phyloP scores from a whole-genome alignment of 768 basidiomycete species.

The Termitomyces sp. region DNA sequence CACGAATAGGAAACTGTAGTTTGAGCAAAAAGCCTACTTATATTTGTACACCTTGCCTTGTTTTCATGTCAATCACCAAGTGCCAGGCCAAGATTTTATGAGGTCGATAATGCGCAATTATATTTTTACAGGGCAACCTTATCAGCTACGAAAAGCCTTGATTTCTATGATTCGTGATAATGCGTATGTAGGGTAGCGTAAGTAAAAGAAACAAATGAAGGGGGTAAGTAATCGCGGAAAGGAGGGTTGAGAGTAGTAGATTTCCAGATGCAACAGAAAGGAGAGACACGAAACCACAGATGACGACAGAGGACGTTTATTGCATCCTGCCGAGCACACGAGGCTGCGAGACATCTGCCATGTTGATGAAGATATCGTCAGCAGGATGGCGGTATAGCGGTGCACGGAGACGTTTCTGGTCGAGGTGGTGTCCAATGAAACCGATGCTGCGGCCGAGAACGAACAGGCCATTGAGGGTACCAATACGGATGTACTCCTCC shows the following conservation, averaged over 20 bases:
- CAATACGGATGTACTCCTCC: constrained; percentile 96
- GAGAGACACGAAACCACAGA: not conserved
- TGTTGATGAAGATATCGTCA: constrained; percentile 94
- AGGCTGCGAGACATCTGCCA: constrained; percentile 80
- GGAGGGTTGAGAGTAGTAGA: not conserved
- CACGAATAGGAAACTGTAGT: not conserved
- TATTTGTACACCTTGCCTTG: not conserved
- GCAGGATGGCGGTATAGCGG: constrained; percentile 94
- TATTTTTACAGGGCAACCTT: not conserved
- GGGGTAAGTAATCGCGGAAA: not conserved
- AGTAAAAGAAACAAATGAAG: not conserved
- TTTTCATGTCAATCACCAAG: not conserved
- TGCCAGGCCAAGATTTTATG: not conserved
- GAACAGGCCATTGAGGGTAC: constrained; percentile 93
- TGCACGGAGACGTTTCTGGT: constrained; percentile 93
- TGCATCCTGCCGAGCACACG: constrained; percentile 46
- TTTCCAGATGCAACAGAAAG: not conserved
- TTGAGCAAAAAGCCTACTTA: not conserved
- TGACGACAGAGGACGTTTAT: not conserved
- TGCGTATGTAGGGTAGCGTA: not conserved
- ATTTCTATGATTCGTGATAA: constrained; percentile 9
- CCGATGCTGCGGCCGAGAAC: constrained; percentile 97
- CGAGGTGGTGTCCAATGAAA: constrained; percentile 94
- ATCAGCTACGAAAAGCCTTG: constrained; percentile 3
- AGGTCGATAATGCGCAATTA: not conserved